These are phyloP conservation scores for Aspergillus quadricinctus DNA, from an alignment of 2,329 filamentous ascomycete genomes.

Conservation along the genomic window DNA sequence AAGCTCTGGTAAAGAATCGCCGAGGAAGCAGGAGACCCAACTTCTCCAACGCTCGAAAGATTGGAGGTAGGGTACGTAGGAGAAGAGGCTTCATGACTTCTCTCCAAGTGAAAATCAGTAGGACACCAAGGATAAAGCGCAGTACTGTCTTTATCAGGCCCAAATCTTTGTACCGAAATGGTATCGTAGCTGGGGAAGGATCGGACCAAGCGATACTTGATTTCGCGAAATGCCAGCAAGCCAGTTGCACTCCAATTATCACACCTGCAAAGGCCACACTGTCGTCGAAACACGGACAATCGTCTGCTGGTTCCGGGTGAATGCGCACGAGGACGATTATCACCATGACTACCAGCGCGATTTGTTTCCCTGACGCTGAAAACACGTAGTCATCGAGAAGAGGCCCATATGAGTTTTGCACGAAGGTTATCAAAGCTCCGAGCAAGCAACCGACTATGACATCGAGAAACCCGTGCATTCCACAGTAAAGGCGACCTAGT, in stretches of 20 bases:
- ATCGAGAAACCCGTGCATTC: slow-evolving; percentile 97
- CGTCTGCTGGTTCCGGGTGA: slow-evolving; percentile 92
- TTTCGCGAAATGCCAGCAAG: slow-evolving; percentile 74
- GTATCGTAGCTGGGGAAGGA: slow-evolving; percentile 56
- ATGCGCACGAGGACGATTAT: slow-evolving; percentile 77
- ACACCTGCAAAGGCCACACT: slow-evolving; percentile 91
- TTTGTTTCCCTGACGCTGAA: slow-evolving; percentile 59
- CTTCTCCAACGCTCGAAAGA: slow-evolving; percentile 82
- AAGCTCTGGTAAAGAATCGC: slow-evolving; percentile 85
- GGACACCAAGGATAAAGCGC: slow-evolving; percentile 73
- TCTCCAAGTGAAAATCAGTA: slow-evolving; percentile 84
- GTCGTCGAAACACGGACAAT: slow-evolving; percentile 96
- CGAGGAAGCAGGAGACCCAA: slow-evolving; percentile 75
- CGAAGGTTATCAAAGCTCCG: slow-evolving; percentile 60
- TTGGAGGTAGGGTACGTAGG: slow-evolving; percentile 71
- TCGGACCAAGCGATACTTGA: slow-evolving; percentile 51
- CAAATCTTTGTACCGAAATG: slow-evolving; percentile 62
- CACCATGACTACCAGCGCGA: slow-evolving; percentile 59
- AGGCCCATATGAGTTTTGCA: slow-evolving; percentile 53
- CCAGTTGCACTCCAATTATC: slow-evolving; percentile 76
- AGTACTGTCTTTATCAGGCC: slow-evolving; percentile 60
- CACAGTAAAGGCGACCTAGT: slow-evolving; percentile 88
- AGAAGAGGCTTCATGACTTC: slow-evolving; percentile 82
- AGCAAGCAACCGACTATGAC: slow-evolving; percentile 75
- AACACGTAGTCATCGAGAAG: slow-evolving; percentile 68